Evolutionary conservation across 257 asterid species (phyloP).

Genomic region (Fraxinus excelsior): DNA sequence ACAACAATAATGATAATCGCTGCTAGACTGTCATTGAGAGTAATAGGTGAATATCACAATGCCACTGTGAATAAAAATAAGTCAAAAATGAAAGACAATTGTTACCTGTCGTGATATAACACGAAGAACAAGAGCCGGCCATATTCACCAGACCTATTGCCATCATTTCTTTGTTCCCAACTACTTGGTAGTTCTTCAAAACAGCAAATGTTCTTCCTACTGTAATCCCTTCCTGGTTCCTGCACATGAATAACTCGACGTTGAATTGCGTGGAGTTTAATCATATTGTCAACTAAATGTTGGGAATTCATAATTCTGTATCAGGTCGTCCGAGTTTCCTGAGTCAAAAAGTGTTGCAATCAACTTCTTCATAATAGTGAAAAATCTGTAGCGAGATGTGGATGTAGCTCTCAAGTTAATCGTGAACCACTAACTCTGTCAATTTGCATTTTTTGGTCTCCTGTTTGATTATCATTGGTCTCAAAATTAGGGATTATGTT

Average conservation of each 20-base stretch:
- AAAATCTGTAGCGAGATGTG: too few species aligned
- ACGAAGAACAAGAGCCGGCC: slow-evolving; percentile 92
- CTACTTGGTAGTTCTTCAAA: slow-evolving; percentile 85
- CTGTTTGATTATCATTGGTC: too few species aligned
- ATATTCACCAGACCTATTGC: slow-evolving; percentile 96
- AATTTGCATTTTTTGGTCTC: too few species aligned
- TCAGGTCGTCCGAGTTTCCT: too few species aligned
- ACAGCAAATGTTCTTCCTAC: slow-evolving; percentile 92
- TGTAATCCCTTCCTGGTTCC: slow-evolving; percentile 98
- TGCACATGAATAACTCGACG: slow-evolving; percentile 15
- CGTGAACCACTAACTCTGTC: too few species aligned
- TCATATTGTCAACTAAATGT: too few species aligned
- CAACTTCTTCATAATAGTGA: too few species aligned
- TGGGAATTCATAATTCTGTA: too few species aligned
- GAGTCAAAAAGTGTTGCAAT: too few species aligned
- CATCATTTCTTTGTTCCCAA: slow-evolving; percentile 97
- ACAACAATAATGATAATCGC: slow-evolving; percentile 90
- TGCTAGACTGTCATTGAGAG: slow-evolving; percentile 75
- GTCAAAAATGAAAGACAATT: neutral
- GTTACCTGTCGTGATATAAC: slow-evolving; percentile 88
- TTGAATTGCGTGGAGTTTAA: too few species aligned
- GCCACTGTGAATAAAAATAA: neutral
- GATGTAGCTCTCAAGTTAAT: too few species aligned
- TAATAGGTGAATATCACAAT: slow-evolving; percentile 33
- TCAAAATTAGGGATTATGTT: too few species aligned